A percentile compares a stretch with the other conserved stretches of the same genome.
Conservation (phyloP, 2,329 filamentous ascomycete species). For the Didymella keratinophila region DNA sequence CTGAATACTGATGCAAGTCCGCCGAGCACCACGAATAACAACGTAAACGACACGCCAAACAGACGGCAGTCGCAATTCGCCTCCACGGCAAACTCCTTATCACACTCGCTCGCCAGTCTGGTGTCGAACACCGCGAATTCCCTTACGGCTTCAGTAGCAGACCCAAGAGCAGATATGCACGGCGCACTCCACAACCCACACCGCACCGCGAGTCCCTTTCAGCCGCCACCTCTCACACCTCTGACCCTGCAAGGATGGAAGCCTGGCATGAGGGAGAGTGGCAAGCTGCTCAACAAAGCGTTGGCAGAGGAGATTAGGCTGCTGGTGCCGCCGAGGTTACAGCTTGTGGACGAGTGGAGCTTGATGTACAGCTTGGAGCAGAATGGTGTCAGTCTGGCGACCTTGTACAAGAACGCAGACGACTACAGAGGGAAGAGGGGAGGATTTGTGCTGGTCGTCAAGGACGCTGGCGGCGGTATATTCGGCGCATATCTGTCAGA, state of each 20-base stretch:
- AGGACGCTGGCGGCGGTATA: slow-evolving; percentile 77
- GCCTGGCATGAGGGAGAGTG: slow-evolving; percentile 64
- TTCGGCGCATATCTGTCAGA: slow-evolving; percentile 97
- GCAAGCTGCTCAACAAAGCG: slow-evolving; percentile 72
- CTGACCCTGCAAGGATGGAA: slow-evolving; percentile 73
- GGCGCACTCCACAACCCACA: slow-evolving; percentile 67
- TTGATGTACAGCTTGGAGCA: slow-evolving; percentile 90
- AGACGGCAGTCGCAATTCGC: slow-evolving; percentile 31
- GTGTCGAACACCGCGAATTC: slow-evolving; percentile 46
- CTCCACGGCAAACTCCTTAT: slow-evolving; percentile 35
- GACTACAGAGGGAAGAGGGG: slow-evolving; percentile 72
- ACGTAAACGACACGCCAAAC: slow-evolving; percentile 10
- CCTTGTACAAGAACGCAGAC: slow-evolving; percentile 82
- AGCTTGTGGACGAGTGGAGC: slow-evolving; percentile 86
- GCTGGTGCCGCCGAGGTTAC: slow-evolving; percentile 83
- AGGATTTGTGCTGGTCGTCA: slow-evolving; percentile 88
- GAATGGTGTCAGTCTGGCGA: slow-evolving; percentile 85
- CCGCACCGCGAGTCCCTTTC: slow-evolving; percentile 78
- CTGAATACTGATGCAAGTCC: slow-evolving; percentile 54
- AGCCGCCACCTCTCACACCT: slow-evolving; percentile 87
- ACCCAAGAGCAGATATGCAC: slow-evolving; percentile 55
- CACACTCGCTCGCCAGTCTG: slow-evolving; percentile 48
- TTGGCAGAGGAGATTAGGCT: slow-evolving; percentile 93
- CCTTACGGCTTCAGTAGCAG: slow-evolving; percentile 19
- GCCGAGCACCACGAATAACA: slow-evolving; percentile 19